phyloP scores from a whole-genome alignment of 495 filamentous ascomycete species.

The Letharia columbiana region DNA sequence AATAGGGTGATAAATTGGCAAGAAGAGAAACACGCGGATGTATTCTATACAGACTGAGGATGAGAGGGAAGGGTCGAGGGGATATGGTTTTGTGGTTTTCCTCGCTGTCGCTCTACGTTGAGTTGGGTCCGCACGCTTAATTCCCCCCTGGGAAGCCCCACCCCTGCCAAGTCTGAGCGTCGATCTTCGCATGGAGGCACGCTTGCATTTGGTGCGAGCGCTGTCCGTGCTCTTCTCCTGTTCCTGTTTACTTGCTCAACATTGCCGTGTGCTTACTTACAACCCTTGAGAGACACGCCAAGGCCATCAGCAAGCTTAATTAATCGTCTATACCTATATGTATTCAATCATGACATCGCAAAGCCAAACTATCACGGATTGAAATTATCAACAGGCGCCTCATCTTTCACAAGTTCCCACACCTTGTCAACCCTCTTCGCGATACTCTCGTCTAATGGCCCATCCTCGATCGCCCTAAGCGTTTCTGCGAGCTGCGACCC shows the following conservation, averaged over 20 bases:
- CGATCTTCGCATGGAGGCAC: neutral
- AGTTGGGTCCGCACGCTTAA: neutral
- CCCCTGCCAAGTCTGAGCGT: neutral
- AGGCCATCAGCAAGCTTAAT: neutral
- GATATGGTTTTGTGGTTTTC: neutral
- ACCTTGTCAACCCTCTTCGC: conserved; percentile 38
- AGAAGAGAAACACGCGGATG: neutral
- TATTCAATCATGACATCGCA: neutral
- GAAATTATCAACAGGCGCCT: conserved; percentile 31
- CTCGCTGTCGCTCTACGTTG: neutral
- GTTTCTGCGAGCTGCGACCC: conserved; percentile 45
- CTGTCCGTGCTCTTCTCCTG: neutral
- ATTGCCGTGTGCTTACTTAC: neutral
- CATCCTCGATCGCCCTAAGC: conserved; percentile 36
- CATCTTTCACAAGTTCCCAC: conserved; percentile 44
- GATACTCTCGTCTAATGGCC: conserved; percentile 39
- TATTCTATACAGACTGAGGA: neutral
- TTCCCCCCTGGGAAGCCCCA: neutral
- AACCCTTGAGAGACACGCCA: neutral
- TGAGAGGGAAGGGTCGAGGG: neutral
- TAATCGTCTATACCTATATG: neutral
- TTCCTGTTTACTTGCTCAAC: neutral
- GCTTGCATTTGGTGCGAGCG: neutral
- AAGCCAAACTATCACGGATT: neutral
- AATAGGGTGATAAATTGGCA: neutral